A percentile compares a stretch with the other conserved stretches of the same genome.
Conservation (phyloP, 2,329 filamentous ascomycete species). For the Aspergillus fischeri region DNA sequence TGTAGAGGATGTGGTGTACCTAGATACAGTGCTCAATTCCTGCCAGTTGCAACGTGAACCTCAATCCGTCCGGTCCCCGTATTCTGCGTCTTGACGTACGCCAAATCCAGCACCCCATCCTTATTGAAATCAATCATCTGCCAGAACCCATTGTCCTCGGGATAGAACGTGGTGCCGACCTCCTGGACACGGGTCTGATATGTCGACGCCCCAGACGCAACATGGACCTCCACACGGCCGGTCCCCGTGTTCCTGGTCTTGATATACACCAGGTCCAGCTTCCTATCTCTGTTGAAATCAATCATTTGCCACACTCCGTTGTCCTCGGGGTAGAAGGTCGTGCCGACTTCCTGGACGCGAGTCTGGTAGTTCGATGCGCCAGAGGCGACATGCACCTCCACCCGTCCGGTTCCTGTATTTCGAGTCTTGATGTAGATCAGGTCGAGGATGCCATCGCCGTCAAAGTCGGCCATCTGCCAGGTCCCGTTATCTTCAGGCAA, state of each 20-base stretch:
- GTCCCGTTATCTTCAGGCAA: conserved; percentile 8
- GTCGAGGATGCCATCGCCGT: conserved; percentile 10
- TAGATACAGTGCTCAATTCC: neutral
- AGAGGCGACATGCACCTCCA: conserved; percentile 14
- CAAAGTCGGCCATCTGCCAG: conserved; percentile 13
- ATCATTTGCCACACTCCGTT: conserved; percentile 3
- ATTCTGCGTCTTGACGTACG: conserved; percentile 11
- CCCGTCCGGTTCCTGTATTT: conserved; percentile 10
- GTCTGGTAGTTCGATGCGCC: conserved; percentile 11
- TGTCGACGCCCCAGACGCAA: conserved; percentile 4
- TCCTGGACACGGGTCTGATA: conserved; percentile 55
- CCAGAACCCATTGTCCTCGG: conserved; percentile 11
- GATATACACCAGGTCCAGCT: conserved; percentile 5
- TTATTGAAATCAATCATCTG: conserved; percentile 8
- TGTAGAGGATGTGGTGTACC: neutral
- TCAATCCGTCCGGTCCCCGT: conserved; percentile 11
- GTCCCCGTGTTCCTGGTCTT: conserved; percentile 6
- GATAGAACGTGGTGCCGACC: conserved; percentile 56
- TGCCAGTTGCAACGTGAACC: conserved; percentile 5
- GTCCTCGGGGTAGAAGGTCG: conserved; percentile 5
- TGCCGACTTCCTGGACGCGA: conserved; percentile 9
- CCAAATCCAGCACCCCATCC: conserved; percentile 9
- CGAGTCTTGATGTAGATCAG: conserved; percentile 12
- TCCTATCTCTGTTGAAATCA: neutral
- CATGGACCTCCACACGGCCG: conserved; percentile 5